Evolutionary conservation across 306 rosid species (phyloP), one percentile per base, ranked within the genome.

Genomic region (Dryas drummondii): DNA sequence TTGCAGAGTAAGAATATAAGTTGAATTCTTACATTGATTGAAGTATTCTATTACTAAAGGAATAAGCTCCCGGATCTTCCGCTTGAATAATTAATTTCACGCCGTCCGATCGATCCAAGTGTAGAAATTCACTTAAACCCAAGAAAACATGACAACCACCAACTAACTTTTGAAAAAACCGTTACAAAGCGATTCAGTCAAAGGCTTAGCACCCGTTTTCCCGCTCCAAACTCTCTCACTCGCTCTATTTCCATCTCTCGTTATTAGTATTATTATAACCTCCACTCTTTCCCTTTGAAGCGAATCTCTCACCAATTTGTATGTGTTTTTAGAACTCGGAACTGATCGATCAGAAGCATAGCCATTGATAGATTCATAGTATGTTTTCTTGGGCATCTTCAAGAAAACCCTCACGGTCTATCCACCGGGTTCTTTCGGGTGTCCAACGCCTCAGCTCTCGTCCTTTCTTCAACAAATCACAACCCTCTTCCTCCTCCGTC

Each of bases 361-460:
- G 62, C 53, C 32, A 5, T 19, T 12, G 75, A 82, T 19, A n/a
- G 75, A 82, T 0, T 51, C 86, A 67, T 67, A 79, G 55, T 44
- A 92, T 88, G 96, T 90, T 85, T 90, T 84, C 91, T 69, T 72
- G 74, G 77, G 81, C 76, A 40, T 57, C 79, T 40, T 61, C 68
- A 26, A 78, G 79, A 76, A 82, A 78, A 78, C 79, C 81, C 32
- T 40, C 77, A 9, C 53, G 56, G 32, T 57, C 75, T 0, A 49
- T 70, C 5, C 19, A 26, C 56, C 77, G 66, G 79, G 16, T 12
- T 49, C 50, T 49, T 22, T 50, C 46, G 1, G 42, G 53, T 17
- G 49, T 68, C 44, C 84, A 44, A 17, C 78, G 82, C 37, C 84
- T 72, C 40, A 60, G 47, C 61, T 66, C 66, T 50, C 86, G 80